Evolutionary conservation across 2,329 filamentous ascomycete species (phyloP), one percentile per base, ranked within the genome.

Genomic region (Aspergillus persii): DNA sequence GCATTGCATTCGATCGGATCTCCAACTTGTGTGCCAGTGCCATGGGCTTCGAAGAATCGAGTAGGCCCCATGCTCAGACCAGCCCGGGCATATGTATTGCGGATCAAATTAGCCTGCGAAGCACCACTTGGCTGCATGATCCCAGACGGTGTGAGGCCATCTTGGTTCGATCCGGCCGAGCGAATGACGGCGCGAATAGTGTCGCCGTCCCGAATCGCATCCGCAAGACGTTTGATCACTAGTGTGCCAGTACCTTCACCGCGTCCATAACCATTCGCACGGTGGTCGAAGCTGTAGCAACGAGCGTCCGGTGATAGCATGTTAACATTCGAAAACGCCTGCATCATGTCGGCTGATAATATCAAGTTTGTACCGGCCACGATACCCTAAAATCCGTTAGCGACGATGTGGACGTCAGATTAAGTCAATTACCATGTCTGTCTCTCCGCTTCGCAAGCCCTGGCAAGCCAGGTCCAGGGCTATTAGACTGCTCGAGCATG

Each of bases 21-120:
- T 27, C 59, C 56, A 3, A 69, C 69, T 5, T 63, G 60, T 0
- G 75, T 79, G 8, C 77, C 77, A 0, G 80, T 12, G 80, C 56
- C 58, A 31, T 59, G 49, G 4, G 48, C 55, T 27, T 56, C 53
- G 48, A 59, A 31, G 12, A 47, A 56, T 9, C 53, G 30, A 4
- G 57, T 59, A 2, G 41, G n/a, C 12, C 27, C 9, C 41, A 55
- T 11, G 4, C 36, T 27, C 8, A 59, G 39, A 12, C 50, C 50
- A 18, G 53, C 57, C 27, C 50, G 58, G 46, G 44, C 36, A 54
- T 67, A 31, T 64, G 50, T 52, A 30, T 56, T 49, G 7, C 23
- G 30, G 33, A 56, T 56, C 18, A 56, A 26, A 12, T 29, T n/a
- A 3, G 44, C 47, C 23, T 56, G 54, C 5, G 30, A n/a, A 11